Evolutionary conservation across 2,329 filamentous ascomycete species (phyloP).

Genomic region (Penicillium hesseltinei): DNA sequence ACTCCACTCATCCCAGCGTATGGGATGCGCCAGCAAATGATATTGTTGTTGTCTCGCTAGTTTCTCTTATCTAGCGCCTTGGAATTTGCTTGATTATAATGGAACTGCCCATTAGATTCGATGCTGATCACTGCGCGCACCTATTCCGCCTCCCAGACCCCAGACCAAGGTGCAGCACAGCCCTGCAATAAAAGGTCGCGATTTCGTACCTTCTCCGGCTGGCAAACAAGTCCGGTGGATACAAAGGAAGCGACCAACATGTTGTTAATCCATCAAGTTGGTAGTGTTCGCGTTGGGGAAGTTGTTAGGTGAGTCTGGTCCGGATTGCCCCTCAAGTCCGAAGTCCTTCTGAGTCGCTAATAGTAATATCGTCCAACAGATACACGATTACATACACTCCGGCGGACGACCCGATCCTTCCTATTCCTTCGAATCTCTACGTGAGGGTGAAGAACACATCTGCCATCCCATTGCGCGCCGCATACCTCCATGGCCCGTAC

Average conservation of each 20-base stretch:
- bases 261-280: constrained; percentile 87
- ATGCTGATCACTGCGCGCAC: constrained; percentile 47
- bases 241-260: constrained; percentile 51
- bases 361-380: constrained; percentile 34
- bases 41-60: background rate
- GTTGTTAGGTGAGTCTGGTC: constrained; percentile 68
- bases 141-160: constrained; percentile 42
- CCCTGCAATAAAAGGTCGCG: constrained; percentile 23
- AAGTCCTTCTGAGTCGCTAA: background rate
- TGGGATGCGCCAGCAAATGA: background rate
- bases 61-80: background rate
- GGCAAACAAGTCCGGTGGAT: constrained; percentile 29
- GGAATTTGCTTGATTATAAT: constrained; percentile 14
- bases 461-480: constrained; percentile 83
- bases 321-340: background rate
- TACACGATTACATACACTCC: constrained; percentile 91
- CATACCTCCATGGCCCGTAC: constrained; percentile 95
- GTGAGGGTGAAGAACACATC: constrained; percentile 91
- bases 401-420: constrained; percentile 81
- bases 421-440: constrained; percentile 74
- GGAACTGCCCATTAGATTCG: constrained; percentile 24
- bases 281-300: constrained; percentile 90
- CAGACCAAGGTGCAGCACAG: constrained; percentile 30
- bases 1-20: background rate
- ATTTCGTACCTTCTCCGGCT: constrained; percentile 38